Conservation (phyloP, 306 rosid species). For the Pterocarpus santalinus region DNA sequence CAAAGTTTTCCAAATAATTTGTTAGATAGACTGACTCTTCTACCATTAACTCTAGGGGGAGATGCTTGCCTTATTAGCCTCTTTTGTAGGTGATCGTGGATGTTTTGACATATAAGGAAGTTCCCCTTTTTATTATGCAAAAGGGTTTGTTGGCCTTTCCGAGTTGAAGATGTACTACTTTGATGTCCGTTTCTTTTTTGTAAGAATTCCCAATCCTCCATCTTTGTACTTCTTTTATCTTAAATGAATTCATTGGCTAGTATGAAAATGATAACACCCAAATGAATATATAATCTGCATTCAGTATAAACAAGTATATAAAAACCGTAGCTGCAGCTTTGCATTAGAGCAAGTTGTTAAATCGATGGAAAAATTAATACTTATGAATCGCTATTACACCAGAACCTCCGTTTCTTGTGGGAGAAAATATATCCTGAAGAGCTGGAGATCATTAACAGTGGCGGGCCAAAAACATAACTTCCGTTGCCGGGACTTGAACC, state of each 20-base stretch:
- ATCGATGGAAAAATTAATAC: too few species aligned
- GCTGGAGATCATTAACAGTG: background rate
- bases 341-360: background rate
- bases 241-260: background rate
- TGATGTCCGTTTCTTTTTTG: background rate
- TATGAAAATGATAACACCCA: background rate
- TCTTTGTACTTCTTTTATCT: background rate
- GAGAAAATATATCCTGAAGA: too few species aligned
- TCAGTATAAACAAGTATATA: background rate
- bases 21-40: background rate
- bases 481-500: conserved; percentile 72
- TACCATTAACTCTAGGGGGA: background rate
- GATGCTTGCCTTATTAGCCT: background rate
- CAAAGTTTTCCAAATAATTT: too few species aligned
- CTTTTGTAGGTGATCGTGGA: background rate
- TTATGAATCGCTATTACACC: background rate
- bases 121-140: background rate
- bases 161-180: background rate
- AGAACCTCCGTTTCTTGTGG: background rate
- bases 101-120: background rate
- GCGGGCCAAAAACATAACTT: background rate
- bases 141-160: background rate
- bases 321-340: background rate
- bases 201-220: background rate
- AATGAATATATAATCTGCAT: background rate